Evolutionary conservation across 805 yeast species (phyloP).

Genomic region (Metschnikowia dekortorum): DNA sequence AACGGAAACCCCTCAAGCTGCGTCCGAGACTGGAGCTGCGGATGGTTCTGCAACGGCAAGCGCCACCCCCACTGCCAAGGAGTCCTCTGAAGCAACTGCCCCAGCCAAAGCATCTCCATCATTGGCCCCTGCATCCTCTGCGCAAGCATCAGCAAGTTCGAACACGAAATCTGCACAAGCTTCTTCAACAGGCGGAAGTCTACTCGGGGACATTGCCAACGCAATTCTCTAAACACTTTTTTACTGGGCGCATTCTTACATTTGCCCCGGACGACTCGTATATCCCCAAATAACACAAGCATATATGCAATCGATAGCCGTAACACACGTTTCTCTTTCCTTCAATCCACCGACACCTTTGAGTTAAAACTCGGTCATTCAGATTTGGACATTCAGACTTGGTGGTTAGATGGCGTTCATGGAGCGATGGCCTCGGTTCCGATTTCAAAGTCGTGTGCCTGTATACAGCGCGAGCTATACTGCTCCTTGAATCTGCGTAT

Average conservation of each 20-base stretch:
- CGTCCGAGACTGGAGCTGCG: slow-evolving; percentile 1
- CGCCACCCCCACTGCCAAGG: not conserved
- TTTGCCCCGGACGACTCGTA: not conserved
- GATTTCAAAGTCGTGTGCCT: not conserved
- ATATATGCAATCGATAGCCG: not conserved
- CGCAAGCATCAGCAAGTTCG: not conserved
- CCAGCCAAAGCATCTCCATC: not conserved
- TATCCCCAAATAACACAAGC: not conserved
- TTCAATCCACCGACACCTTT: too few relatives aligned
- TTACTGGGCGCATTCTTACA: not conserved
- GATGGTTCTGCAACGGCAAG: not conserved
- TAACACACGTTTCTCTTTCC: too few relatives aligned
- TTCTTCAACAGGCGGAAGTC: slow-evolving; percentile 3
- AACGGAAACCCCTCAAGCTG: slow-evolving; percentile 1
- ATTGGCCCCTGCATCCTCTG: not conserved
- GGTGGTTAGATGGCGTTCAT: too few relatives aligned
- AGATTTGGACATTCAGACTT: not conserved
- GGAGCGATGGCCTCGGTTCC: not conserved
- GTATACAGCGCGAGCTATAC: not conserved
- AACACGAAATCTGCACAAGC: not conserved
- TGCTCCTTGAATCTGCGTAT: not conserved
- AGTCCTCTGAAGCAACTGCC: not conserved
- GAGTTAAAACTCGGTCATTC: too few relatives aligned
- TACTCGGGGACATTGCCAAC: not conserved
- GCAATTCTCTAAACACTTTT: not conserved